A percentile compares a stretch with the other conserved stretches of the same genome.
Conservation (phyloP, 2,329 filamentous ascomycete species). For the Talaromyces pinophilus region DNA sequence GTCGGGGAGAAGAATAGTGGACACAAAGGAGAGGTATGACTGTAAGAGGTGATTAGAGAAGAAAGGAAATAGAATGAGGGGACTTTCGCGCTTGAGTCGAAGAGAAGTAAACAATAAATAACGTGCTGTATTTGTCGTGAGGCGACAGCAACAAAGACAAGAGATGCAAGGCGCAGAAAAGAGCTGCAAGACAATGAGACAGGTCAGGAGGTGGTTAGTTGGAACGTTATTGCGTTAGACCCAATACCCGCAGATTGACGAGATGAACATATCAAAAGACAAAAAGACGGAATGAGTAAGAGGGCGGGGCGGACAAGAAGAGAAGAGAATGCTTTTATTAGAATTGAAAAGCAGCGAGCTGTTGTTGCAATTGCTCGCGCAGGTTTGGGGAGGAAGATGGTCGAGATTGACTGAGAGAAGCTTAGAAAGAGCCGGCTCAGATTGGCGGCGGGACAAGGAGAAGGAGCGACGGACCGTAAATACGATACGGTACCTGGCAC, state of each 20-base stretch:
- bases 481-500: constrained; percentile 1
- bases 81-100: background rate
- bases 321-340: background rate
- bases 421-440: background rate
- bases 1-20: background rate
- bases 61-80: background rate
- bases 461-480: background rate
- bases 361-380: background rate
- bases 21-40: background rate
- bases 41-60: background rate
- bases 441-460: constrained; percentile 1
- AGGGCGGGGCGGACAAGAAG: background rate
- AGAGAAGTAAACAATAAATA: constrained; percentile 12
- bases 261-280: constrained; percentile 7
- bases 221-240: background rate
- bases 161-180: constrained; percentile 20
- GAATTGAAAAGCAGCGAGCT: background rate
- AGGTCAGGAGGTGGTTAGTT: constrained; percentile 6
- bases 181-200: constrained; percentile 20
- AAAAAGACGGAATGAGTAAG: background rate
- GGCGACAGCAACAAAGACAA: background rate
- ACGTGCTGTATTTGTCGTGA: constrained; percentile 4
- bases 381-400: background rate
- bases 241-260: constrained; percentile 3
- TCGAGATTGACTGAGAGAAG: background rate